Conservation (phyloP, 2,329 filamentous ascomycete genomes). For the Helotiales sp. region DNA sequence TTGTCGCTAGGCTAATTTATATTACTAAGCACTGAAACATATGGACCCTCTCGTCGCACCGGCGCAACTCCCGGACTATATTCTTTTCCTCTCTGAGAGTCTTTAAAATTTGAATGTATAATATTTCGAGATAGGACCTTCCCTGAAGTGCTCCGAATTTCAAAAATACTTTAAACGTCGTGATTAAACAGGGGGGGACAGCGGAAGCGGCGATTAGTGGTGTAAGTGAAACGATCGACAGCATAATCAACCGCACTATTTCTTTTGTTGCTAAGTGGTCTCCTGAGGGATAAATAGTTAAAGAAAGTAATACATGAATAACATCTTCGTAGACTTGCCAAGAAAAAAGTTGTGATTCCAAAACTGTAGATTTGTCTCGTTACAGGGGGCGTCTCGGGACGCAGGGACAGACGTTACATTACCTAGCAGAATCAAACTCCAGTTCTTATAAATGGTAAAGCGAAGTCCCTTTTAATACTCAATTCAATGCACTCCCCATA, state of each 20-base stretch:
- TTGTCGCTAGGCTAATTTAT: conserved; percentile 1
- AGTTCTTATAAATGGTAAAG: too few species aligned
- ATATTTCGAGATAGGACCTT: not conserved
- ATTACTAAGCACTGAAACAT: conserved; percentile 5
- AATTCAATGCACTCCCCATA: too few species aligned
- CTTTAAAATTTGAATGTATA: conserved; percentile 2
- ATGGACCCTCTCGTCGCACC: not conserved
- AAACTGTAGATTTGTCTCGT: not conserved
- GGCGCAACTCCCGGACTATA: conserved; percentile 1
- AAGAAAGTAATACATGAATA: not conserved
- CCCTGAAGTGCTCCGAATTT: conserved; percentile 1
- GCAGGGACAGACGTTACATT: not conserved
- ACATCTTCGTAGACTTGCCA: not conserved
- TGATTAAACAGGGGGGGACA: not conserved
- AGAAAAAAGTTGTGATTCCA: not conserved
- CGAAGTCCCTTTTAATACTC: too few species aligned
- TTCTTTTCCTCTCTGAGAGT: conserved; percentile 3
- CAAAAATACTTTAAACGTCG: not conserved
- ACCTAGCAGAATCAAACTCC: too few species aligned
- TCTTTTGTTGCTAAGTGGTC: not conserved
- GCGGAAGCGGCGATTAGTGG: not conserved
- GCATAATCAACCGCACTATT: not conserved
- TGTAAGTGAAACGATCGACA: not conserved
- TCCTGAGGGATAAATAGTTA: not conserved
- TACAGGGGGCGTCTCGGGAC: too few species aligned